These are phyloP conservation scores for Leptodermis oblonga DNA, from an alignment of 257 asterid genomes.

Conservation along the genomic window DNA sequence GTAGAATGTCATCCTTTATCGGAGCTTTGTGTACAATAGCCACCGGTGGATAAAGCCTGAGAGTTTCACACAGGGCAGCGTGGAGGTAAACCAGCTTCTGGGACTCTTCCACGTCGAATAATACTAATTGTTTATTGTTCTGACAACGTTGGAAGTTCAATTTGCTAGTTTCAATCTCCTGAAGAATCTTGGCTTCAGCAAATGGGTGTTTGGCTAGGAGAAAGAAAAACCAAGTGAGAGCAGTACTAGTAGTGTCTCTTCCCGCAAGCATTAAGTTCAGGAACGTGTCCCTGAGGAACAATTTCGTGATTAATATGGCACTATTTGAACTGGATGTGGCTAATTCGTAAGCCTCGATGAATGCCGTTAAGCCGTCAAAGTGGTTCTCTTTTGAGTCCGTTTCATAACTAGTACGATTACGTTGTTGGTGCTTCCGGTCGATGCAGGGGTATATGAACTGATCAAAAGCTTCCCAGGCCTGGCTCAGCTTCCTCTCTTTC, in stretches of 20 bases:
- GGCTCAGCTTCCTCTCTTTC: constrained; percentile 7
- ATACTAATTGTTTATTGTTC: neutral
- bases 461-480: constrained; percentile 12
- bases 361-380: constrained; percentile 16
- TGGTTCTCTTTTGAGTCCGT: too few species aligned
- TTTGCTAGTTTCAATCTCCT: constrained; percentile 10
- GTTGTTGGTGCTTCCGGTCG: neutral
- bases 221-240: constrained; percentile 52
- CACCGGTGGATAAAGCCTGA: constrained; percentile 13
- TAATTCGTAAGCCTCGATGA: constrained; percentile 16
- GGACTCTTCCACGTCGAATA: neutral
- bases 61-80: constrained; percentile 11
- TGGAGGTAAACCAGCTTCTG: constrained; percentile 13
- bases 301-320: constrained; percentile 4
- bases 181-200: constrained; percentile 5
- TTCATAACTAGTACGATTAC: too few species aligned
- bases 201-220: constrained; percentile 21
- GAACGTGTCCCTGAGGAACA: constrained; percentile 33
- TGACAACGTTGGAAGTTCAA: too few species aligned
- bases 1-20: neutral
- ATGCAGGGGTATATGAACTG: neutral
- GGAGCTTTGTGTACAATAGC: neutral
- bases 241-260: constrained; percentile 42
- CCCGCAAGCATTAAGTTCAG: constrained; percentile 42
- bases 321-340: neutral